phyloP scores from a whole-genome alignment of 176 grass and related monocot species.

The Bonia amplexicaulis region DNA sequence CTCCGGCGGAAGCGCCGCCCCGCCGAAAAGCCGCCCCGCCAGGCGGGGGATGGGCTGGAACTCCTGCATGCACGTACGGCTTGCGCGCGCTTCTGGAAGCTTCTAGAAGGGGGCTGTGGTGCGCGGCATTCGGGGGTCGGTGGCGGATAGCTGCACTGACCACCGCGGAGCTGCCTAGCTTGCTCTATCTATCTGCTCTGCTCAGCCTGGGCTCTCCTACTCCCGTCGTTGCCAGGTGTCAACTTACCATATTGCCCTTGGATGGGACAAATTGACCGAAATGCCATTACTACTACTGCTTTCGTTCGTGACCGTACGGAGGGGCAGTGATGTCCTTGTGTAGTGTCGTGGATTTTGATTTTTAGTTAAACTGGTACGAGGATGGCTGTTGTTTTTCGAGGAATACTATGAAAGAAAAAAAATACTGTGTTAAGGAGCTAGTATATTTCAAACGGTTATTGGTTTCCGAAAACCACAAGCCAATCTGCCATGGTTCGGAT shows the following conservation, averaged over 20 bases:
- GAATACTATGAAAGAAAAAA: too few species aligned
- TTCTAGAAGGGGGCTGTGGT: not conserved
- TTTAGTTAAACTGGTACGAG: too few species aligned
- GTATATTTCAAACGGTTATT: too few species aligned
- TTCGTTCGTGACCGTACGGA: not conserved
- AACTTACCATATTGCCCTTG: not conserved
- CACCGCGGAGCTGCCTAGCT: not conserved
- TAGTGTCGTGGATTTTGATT: too few species aligned
- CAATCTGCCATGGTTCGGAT: too few species aligned
- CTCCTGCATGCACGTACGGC: slow-evolving; percentile 41
- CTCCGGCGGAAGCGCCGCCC: not conserved
- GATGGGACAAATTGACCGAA: not conserved
- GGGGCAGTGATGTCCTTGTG: too few species aligned
- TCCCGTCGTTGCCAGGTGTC: not conserved
- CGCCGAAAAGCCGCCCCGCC: slow-evolving; percentile 7
- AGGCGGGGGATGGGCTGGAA: slow-evolving; percentile 21
- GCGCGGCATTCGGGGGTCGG: too few species aligned
- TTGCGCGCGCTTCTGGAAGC: not conserved
- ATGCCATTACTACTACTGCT: not conserved
- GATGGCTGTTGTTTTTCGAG: too few species aligned
- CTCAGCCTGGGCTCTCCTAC: not conserved
- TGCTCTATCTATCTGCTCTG: not conserved
- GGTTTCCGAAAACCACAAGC: too few species aligned
- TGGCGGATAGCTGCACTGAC: not conserved
- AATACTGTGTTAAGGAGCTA: too few species aligned